Evolutionary conservation across 257 asterid species (phyloP).

Genomic region (Prunella vulgaris): DNA sequence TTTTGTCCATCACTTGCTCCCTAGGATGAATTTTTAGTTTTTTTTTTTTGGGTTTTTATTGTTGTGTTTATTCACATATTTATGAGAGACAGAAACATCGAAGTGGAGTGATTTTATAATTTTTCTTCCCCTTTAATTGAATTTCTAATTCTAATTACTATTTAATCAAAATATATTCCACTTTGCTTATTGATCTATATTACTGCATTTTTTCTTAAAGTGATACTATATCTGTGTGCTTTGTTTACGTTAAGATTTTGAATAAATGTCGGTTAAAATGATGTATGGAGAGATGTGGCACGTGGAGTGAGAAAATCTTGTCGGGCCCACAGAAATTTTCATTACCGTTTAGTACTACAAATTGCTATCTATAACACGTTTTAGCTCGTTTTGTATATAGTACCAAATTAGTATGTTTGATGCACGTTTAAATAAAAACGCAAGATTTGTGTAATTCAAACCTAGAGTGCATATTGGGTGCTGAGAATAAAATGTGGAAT

Average conservation of each 20-base stretch:
- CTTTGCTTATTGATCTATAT: neutral
- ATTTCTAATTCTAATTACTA: neutral
- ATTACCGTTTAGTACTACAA: no score
- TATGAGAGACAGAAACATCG: conserved; percentile 19
- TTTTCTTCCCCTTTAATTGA: neutral
- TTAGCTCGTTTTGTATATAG: no score
- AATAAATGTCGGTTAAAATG: conserved; percentile 26
- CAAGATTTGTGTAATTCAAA: neutral
- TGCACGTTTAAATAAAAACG: neutral
- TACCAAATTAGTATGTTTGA: neutral
- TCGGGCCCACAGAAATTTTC: conserved; percentile 8
- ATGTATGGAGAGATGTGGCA: conserved; percentile 16
- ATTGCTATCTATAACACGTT: no score
- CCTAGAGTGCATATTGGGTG: neutral
- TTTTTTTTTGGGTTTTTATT: conserved; percentile 11
- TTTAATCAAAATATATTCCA: neutral
- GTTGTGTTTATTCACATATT: conserved; percentile 25
- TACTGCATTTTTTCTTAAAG: neutral
- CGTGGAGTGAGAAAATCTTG: conserved; percentile 29
- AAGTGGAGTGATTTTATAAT: conserved; percentile 12
- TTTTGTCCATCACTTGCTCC: conserved; percentile 19
- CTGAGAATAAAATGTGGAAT: neutral
- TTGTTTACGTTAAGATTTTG: neutral
- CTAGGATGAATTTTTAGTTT: conserved; percentile 24
- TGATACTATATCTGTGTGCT: neutral